These are phyloP conservation scores for Trichoderma polysporum DNA, from an alignment of 2,329 filamentous ascomycete species.

Conservation along the genomic window DNA sequence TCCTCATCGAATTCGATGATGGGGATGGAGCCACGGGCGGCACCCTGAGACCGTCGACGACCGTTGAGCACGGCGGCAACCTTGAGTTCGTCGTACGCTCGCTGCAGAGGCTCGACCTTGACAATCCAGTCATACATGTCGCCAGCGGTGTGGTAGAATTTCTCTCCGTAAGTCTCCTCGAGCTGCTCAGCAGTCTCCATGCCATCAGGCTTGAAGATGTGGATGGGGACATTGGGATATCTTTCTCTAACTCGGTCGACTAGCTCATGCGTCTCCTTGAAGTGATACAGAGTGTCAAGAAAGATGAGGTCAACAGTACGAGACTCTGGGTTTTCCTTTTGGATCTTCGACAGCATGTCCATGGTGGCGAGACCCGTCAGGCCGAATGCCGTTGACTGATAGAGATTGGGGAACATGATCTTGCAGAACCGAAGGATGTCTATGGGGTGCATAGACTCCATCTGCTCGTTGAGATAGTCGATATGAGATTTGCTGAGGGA, in stretches of 20 bases:
- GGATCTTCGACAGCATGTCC: conserved; percentile 80
- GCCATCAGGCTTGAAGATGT: conserved; percentile 85
- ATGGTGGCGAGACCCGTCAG: conserved; percentile 78
- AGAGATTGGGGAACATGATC: conserved; percentile 84
- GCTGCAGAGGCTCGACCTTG: conserved; percentile 94
- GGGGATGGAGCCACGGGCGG: conserved; percentile 83
- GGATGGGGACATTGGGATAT: conserved; percentile 78
- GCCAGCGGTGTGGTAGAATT: conserved; percentile 80
- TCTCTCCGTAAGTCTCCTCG: conserved; percentile 74
- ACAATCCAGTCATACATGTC: conserved; percentile 95
- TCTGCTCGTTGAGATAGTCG: conserved; percentile 83
- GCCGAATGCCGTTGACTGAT: conserved; percentile 81
- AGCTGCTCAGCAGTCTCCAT: conserved; percentile 74
- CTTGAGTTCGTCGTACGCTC: conserved; percentile 82
- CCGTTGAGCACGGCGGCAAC: conserved; percentile 92
- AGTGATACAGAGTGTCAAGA: conserved; percentile 82
- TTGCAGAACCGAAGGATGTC: conserved; percentile 93
- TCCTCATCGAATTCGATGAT: conserved; percentile 90
- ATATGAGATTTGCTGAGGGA: conserved; percentile 86
- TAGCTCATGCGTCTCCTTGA: conserved; percentile 71
- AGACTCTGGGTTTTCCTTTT: conserved; percentile 59
- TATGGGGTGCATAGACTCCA: conserved; percentile 84
- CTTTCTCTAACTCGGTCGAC: conserved; percentile 70
- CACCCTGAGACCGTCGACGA: conserved; percentile 86
- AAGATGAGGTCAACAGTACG: conserved; percentile 69